phyloP scores from a whole-genome alignment of 2,329 filamentous ascomycete genomes.

The Huntiella abstrusa region DNA sequence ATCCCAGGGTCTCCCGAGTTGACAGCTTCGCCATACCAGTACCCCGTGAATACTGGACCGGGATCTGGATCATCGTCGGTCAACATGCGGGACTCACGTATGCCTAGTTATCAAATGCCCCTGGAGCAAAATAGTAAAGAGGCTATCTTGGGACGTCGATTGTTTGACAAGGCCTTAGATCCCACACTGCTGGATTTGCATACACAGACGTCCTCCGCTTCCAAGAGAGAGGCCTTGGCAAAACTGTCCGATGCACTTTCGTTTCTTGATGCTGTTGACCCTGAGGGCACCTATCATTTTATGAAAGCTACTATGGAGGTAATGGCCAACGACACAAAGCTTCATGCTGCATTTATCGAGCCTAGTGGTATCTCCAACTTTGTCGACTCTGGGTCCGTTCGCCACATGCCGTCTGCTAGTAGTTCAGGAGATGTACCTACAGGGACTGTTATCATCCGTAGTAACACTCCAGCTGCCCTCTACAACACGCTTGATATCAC shows the following conservation, averaged over 20 bases:
- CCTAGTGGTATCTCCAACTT: constrained; percentile 11
- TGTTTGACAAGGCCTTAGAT: constrained; percentile 68
- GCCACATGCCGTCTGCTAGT: constrained; percentile 1
- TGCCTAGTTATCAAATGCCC: constrained; percentile 26
- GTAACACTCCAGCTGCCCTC: not conserved
- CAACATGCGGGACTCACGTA: constrained; percentile 40
- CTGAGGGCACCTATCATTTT: constrained; percentile 75
- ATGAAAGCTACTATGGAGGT: constrained; percentile 60
- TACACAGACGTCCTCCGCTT: constrained; percentile 48
- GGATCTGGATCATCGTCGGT: constrained; percentile 13
- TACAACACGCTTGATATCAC: constrained; percentile 10
- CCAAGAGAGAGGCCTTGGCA: constrained; percentile 67
- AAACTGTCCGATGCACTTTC: constrained; percentile 73
- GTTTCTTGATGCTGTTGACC: constrained; percentile 67
- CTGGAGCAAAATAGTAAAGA: constrained; percentile 55
- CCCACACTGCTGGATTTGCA: constrained; percentile 69
- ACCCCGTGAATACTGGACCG: constrained; percentile 16
- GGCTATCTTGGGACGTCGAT: constrained; percentile 58
- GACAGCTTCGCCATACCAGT: not conserved
- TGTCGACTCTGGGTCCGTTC: constrained; percentile 4
- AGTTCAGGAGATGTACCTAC: constrained; percentile 21
- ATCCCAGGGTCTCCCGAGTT: constrained; percentile 18
- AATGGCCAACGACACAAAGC: constrained; percentile 49
- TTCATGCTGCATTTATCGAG: constrained; percentile 31
- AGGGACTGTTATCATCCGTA: constrained; percentile 34